Base-by-base conservation (phyloP, 176 grass and related monocot genomes). In the Calamus simplicifolius region DNA sequence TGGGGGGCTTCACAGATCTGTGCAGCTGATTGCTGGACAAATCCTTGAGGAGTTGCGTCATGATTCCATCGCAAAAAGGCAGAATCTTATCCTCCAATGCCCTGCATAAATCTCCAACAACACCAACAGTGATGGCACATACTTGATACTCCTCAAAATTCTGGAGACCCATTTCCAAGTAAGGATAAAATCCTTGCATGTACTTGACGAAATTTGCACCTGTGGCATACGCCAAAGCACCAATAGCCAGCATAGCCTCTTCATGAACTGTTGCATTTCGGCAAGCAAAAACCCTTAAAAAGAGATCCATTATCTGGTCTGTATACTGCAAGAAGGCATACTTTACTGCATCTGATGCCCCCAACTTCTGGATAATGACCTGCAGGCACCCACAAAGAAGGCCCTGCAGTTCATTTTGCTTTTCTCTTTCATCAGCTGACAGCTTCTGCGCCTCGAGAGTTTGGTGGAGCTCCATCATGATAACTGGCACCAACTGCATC, bases 311-410 rank as follows among this genome's bases (percentile, higher is more conserved):
- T n/a, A 64, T 51, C 62, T 64, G 62, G 19, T 64, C 62, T n/a
- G 62, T 23, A 51, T 64, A 64, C 48, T 64, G 62, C 62, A 51
- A 51, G 51, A 64, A 64, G 17, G 62, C 62, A 64, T 64, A 64
- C 25, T 64, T 64, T 8, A 48, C 51, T 51, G 19, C 12, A 43
- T 64, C 62, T 17, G 62, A 64, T 64, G 62, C 48, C 27, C 38
- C 62, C 62, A 64, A 51, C 62, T 64, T 64, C 62, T 64, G 62
- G 62, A 64, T 64, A 23, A 64, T 64, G 16, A 64, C 62, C 62
- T 64, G 62, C 62, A 64, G 50, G 48, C 62, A 64, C 26, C 62
- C 62, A 50, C 48, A 64, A 27, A 64, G 62, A 50, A 64, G 62
- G 62, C 62, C 62, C 62, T 64, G 62, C 48, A 64, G 48, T 49